Percentiles rank a stretch among this genome's conserved stretches.
phyloP scores from a whole-genome alignment of 2,329 filamentous ascomycete genomes.

The Neofusicoccum ribis region DNA sequence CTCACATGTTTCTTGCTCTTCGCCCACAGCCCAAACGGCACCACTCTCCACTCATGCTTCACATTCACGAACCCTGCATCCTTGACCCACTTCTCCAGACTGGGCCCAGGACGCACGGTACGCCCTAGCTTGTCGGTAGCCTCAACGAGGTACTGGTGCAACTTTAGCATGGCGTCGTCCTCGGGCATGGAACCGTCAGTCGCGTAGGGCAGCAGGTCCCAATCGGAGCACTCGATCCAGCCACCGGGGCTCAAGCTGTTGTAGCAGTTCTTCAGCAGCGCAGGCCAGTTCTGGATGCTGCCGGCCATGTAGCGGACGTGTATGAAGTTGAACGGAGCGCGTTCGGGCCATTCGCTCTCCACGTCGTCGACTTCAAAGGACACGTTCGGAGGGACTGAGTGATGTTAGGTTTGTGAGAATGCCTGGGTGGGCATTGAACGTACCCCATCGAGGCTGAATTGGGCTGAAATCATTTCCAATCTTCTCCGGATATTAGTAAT shows the following conservation, averaged over 20 bases:
- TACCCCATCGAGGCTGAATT: conserved; percentile 48
- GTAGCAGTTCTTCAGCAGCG: conserved; percentile 23
- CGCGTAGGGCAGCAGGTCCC: conserved; percentile 24
- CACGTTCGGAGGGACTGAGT: conserved; percentile 56
- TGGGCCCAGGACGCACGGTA: conserved; percentile 38
- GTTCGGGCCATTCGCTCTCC: conserved; percentile 35
- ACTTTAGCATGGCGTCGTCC: conserved; percentile 16
- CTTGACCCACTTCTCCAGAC: conserved; percentile 42
- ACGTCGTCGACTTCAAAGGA: conserved; percentile 44
- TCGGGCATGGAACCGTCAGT: conserved; percentile 23
- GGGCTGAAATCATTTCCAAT: conserved; percentile 49
- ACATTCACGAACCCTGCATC: conserved; percentile 47
- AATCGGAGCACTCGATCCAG: conserved; percentile 26
- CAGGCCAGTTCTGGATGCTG: conserved; percentile 32
- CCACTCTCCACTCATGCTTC: conserved; percentile 27
- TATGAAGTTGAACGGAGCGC: conserved; percentile 30
- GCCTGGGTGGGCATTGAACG: conserved; percentile 20
- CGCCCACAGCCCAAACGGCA: conserved; percentile 26
- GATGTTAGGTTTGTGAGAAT: not conserved
- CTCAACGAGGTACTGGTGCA: not conserved
- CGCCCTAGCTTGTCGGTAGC: conserved; percentile 29
- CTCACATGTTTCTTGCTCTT: conserved; percentile 23
- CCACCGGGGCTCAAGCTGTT: conserved; percentile 16
- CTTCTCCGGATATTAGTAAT: not conserved
- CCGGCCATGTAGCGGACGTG: conserved; percentile 35